phyloP scores from a whole-genome alignment of 495 filamentous ascomycete species.

The Friedmanniomyces simplex region DNA sequence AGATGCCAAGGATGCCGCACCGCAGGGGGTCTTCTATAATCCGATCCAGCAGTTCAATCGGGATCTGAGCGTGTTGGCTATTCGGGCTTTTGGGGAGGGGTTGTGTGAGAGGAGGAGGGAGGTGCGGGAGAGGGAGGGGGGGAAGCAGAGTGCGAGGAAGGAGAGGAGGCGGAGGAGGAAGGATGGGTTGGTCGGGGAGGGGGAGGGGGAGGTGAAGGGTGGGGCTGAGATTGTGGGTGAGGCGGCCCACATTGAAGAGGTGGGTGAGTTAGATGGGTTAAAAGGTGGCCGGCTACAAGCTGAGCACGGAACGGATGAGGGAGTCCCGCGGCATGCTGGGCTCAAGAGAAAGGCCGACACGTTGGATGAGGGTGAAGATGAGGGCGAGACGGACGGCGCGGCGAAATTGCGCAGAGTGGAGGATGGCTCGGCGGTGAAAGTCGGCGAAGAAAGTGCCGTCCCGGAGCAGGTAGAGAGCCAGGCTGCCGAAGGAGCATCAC shows the following conservation, averaged over 20 bases:
- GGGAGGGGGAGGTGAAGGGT: slow-evolving; percentile 15
- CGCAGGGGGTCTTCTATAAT: slow-evolving; percentile 90
- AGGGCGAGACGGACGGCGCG: not conserved
- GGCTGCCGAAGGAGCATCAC: not conserved
- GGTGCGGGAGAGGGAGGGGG: slow-evolving; percentile 28
- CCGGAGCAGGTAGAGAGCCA: not conserved
- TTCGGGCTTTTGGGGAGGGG: slow-evolving; percentile 72
- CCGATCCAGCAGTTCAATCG: slow-evolving; percentile 98
- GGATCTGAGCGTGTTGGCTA: slow-evolving; percentile 84
- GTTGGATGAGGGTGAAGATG: not conserved
- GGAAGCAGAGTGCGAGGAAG: slow-evolving; percentile 35
- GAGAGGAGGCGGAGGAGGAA: slow-evolving; percentile 29
- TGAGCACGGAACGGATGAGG: slow-evolving; percentile 14
- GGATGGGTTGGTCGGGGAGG: slow-evolving; percentile 25
- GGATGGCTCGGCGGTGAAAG: not conserved
- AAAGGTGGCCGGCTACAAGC: not conserved
- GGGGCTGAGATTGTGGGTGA: not conserved
- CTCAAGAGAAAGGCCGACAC: not conserved
- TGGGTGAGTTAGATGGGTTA: not conserved
- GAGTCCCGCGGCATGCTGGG: not conserved
- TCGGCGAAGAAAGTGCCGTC: not conserved
- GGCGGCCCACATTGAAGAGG: slow-evolving; percentile 1
- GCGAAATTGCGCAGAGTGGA: not conserved
- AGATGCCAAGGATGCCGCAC: slow-evolving; percentile 8
- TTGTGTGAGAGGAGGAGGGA: slow-evolving; percentile 36